A percentile compares a stretch with the other conserved stretches of the same genome.
These are phyloP conservation scores for Ustilago bromivora DNA, from an alignment of 1,284 basidiomycete species.

Conservation along the genomic window DNA sequence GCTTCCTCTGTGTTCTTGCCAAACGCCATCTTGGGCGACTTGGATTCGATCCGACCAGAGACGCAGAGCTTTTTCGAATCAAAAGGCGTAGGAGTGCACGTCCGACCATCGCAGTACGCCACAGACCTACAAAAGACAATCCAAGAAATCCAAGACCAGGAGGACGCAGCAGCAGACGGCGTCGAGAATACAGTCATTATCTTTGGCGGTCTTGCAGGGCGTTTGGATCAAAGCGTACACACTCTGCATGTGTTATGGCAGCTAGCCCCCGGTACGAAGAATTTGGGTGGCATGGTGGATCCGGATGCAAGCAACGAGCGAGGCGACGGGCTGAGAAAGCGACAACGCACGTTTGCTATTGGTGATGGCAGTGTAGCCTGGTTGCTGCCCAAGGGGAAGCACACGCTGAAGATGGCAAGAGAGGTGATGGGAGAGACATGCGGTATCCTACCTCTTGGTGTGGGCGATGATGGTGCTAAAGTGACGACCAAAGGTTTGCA, in stretches of 20 bases:
- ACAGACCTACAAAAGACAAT: constrained; percentile 97
- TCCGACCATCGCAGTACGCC: constrained; percentile 81
- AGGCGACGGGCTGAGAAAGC: constrained; percentile 69
- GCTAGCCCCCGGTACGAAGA: constrained; percentile 72
- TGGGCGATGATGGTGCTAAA: constrained; percentile 74
- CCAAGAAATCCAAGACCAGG: constrained; percentile 74
- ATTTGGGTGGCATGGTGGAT: constrained; percentile 45
- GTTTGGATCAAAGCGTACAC: constrained; percentile 93
- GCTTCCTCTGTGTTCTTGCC: constrained; percentile 71
- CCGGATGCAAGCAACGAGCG: constrained; percentile 26
- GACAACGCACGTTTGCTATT: constrained; percentile 79
- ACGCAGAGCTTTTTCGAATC: constrained; percentile 79
- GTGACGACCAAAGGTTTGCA: constrained; percentile 85
- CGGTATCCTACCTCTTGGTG: constrained; percentile 88
- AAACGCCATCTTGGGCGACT: constrained; percentile 89
- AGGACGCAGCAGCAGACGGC: constrained; percentile 71
- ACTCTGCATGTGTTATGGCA: constrained; percentile 87
- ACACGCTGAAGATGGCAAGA: constrained; percentile 81
- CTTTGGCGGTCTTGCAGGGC: constrained; percentile 87
- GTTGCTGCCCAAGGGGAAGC: constrained; percentile 83
- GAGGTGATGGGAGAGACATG: constrained; percentile 84
- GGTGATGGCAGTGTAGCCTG: constrained; percentile 90
- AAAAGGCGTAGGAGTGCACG: constrained; percentile 78
- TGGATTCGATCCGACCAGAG: constrained; percentile 85
- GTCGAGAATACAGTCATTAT: constrained; percentile 74